A percentile compares a stretch with the other conserved stretches of the same genome.
phyloP scores from a whole-genome alignment of 2,329 filamentous ascomycete species.

The Pyrenochaeta sp. region DNA sequence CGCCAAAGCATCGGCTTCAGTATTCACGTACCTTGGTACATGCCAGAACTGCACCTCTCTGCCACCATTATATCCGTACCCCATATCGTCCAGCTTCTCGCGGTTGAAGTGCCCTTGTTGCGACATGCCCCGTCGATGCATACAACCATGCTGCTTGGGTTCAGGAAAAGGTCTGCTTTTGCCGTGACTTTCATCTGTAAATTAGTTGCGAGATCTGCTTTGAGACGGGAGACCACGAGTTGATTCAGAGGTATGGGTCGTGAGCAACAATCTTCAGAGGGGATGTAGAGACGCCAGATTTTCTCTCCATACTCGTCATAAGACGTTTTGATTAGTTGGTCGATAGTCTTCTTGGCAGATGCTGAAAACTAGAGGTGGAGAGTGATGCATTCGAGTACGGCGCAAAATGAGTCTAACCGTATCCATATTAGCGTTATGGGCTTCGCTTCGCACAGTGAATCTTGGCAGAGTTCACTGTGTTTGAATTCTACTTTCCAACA shows the following conservation, averaged over 20 bases:
- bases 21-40: conserved; percentile 30
- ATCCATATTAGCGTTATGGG: conserved; percentile 15
- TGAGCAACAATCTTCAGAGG: not conserved
- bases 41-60: conserved; percentile 39
- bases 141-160: conserved; percentile 18
- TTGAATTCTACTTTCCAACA: conserved; percentile 26
- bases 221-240: conserved; percentile 9
- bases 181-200: conserved; percentile 1
- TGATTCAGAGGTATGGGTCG: not conserved
- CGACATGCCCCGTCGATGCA: conserved; percentile 33
- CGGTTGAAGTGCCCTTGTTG: conserved; percentile 21
- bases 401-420: conserved; percentile 1
- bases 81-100: conserved; percentile 25
- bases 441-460: conserved; percentile 28
- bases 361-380: not conserved
- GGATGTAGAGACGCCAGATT: not conserved
- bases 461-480: conserved; percentile 28
- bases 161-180: not conserved
- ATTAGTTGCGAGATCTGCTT: conserved; percentile 12
- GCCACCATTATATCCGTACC: conserved; percentile 11
- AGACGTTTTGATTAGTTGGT: not conserved
- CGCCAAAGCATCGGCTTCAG: conserved; percentile 24
- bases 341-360: not conserved
- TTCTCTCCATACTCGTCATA: not conserved
- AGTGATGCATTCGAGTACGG: not conserved